phyloP scores from a whole-genome alignment of 2,329 filamentous ascomycete species.

The Chalara sp. region DNA sequence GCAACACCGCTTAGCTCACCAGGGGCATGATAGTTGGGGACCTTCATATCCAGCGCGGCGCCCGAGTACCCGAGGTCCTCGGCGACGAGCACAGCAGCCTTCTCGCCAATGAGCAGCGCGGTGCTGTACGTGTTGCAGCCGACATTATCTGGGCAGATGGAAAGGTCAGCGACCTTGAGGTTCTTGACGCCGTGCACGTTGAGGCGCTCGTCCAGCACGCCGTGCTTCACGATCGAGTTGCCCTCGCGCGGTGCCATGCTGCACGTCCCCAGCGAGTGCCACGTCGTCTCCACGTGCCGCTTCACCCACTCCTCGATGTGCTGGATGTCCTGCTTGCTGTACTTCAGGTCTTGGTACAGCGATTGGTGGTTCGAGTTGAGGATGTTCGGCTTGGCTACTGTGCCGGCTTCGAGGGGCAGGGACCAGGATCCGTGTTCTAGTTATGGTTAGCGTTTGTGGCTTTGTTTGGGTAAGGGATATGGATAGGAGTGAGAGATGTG shows the following conservation, averaged over 20 bases:
- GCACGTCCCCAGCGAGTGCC: conserved; percentile 30
- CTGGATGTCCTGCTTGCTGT: conserved; percentile 52
- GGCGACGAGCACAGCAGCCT: conserved; percentile 33
- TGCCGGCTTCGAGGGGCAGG: conserved; percentile 45
- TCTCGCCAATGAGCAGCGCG: conserved; percentile 35
- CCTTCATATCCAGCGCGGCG: conserved; percentile 66
- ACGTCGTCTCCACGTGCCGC: conserved; percentile 44
- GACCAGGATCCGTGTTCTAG: conserved; percentile 51
- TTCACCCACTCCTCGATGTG: conserved; percentile 46
- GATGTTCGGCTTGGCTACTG: conserved; percentile 34
- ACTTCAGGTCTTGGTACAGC: conserved; percentile 57
- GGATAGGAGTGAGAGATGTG: too few species aligned
- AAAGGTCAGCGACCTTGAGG: conserved; percentile 38
- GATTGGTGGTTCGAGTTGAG: conserved; percentile 60
- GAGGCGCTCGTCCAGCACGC: conserved; percentile 32
- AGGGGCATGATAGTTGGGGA: conserved; percentile 54
- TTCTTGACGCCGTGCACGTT: conserved; percentile 34
- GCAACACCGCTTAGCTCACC: conserved; percentile 31
- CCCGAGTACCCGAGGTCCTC: conserved; percentile 41
- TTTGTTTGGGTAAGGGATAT: too few species aligned
- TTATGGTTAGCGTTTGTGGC: too few species aligned
- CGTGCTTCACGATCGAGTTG: conserved; percentile 64
- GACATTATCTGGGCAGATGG: conserved; percentile 29
- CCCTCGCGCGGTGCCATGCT: conserved; percentile 37
- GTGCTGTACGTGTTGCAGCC: conserved; percentile 40